phyloP scores from a whole-genome alignment of 768 basidiomycete genomes.

The Tephrocybe sp. region DNA sequence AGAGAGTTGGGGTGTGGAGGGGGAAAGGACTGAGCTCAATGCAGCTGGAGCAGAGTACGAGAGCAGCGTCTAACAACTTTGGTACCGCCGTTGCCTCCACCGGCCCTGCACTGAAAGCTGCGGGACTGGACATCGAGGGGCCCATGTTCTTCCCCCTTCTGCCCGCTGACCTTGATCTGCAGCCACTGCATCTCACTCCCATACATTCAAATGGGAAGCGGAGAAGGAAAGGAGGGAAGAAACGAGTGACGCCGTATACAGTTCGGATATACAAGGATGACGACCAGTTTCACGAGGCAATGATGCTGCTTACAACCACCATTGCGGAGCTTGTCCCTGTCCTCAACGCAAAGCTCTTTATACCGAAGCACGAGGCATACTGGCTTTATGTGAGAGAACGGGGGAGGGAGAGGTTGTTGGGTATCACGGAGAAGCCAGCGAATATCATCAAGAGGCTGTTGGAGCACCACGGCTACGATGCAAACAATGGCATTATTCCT shows the following conservation, averaged over 20 bases:
- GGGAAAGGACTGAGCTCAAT: constrained; percentile 48
- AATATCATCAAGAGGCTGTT: constrained; percentile 81
- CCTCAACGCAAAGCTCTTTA: constrained; percentile 58
- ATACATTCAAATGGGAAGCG: no score
- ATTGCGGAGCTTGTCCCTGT: constrained; percentile 64
- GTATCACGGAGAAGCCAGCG: constrained; percentile 81
- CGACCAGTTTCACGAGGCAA: constrained; percentile 68
- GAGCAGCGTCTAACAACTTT: constrained; percentile 22
- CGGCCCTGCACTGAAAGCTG: constrained; percentile 7
- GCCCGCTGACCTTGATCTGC: constrained; percentile 5
- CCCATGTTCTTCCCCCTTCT: constrained; percentile 9
- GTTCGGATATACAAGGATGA: constrained; percentile 81
- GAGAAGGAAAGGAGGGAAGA: constrained; percentile 2
- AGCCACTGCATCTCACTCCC: no score
- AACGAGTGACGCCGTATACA: constrained; percentile 36
- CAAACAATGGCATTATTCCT: constrained; percentile 74
- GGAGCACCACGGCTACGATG: constrained; percentile 87
- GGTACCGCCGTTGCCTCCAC: no score
- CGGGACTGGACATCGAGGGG: constrained; percentile 8
- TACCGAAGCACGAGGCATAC: constrained; percentile 58
- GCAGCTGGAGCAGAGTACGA: constrained; percentile 29
- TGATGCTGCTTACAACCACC: constrained; percentile 61
- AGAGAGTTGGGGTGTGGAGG: constrained; percentile 80
- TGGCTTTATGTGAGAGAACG: constrained; percentile 74
- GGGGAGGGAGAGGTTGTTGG: constrained; percentile 80